These are phyloP conservation scores for Colletotrichum cordylinicola DNA, from an alignment of 2,329 filamentous ascomycete species.

Conservation along the genomic window DNA sequence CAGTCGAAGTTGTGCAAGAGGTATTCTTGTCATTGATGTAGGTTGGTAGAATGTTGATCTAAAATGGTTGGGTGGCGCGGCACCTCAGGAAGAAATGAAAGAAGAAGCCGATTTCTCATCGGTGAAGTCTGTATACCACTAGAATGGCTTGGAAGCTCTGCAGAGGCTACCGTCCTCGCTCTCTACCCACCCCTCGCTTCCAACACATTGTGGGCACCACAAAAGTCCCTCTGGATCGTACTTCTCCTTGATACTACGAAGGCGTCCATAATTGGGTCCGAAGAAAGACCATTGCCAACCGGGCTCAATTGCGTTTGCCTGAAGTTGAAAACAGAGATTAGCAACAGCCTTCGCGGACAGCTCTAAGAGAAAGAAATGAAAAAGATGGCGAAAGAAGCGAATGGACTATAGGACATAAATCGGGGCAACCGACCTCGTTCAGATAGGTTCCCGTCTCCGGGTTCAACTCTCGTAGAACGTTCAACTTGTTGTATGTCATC, in stretches of 20 bases:
- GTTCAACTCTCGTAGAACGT: not conserved
- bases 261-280: constrained; percentile 29
- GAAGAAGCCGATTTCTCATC: not conserved
- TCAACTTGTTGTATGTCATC: not conserved
- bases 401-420: not conserved
- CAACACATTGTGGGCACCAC: not conserved
- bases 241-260: constrained; percentile 32
- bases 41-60: not conserved
- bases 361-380: not conserved
- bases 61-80: accelerated
- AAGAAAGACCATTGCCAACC: constrained; percentile 34
- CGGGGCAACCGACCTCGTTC: not conserved
- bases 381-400: not conserved
- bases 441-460: not conserved
- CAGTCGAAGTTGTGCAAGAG: not conserved
- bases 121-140: not conserved
- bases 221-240: constrained; percentile 28
- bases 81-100: not conserved
- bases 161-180: not conserved
- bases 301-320: not conserved
- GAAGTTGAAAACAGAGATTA: not conserved
- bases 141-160: not conserved
- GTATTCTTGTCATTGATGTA: not conserved
- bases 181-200: not conserved
- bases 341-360: not conserved